Evolutionary conservation across 2,329 filamentous ascomycete genomes (phyloP).

Genomic region (Hypoxylon sp.): DNA sequence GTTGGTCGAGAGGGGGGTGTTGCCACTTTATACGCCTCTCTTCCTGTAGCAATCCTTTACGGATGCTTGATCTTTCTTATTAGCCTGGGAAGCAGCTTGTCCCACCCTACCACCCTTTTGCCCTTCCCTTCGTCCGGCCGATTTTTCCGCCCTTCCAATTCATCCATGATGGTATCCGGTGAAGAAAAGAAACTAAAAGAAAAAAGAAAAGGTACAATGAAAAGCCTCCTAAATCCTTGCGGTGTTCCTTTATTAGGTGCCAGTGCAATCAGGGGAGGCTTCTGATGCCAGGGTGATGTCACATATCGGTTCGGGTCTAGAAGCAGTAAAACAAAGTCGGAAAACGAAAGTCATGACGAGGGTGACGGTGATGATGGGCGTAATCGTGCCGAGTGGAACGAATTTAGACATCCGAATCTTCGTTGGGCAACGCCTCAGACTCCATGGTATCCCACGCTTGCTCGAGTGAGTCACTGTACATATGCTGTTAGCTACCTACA

Average conservation of each 20-base stretch:
- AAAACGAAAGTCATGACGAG: not conserved
- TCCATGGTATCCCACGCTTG: slow-evolving; percentile 51
- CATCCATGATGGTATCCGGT: slow-evolving; percentile 32
- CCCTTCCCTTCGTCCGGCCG: slow-evolving; percentile 42
- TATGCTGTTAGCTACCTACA: slow-evolving; percentile 16
- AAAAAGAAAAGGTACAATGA: slow-evolving; percentile 16
- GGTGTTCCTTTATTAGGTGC: slow-evolving; percentile 41
- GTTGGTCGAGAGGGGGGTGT: slow-evolving; percentile 9
- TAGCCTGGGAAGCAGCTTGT: slow-evolving; percentile 33
- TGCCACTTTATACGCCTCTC: slow-evolving; percentile 13
- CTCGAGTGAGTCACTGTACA: slow-evolving; percentile 48
- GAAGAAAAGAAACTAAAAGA: slow-evolving; percentile 10
- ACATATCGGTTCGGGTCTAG: slow-evolving; percentile 15
- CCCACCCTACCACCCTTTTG: slow-evolving; percentile 37
- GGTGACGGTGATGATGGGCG: not conserved
- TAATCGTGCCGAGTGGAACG: not conserved
- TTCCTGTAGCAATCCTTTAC: slow-evolving; percentile 10
- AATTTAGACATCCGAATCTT: slow-evolving; percentile 42
- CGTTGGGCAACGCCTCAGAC: slow-evolving; percentile 49
- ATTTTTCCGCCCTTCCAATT: slow-evolving; percentile 37
- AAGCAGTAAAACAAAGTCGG: slow-evolving; percentile 3
- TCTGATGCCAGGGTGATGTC: slow-evolving; percentile 8
- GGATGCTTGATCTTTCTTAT: slow-evolving; percentile 33
- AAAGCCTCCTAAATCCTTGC: slow-evolving; percentile 39
- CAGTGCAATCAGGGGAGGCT: slow-evolving; percentile 11